phyloP scores from a whole-genome alignment of 192 early-diverging fungal genomes.

The Coemansia reversa region DNA sequence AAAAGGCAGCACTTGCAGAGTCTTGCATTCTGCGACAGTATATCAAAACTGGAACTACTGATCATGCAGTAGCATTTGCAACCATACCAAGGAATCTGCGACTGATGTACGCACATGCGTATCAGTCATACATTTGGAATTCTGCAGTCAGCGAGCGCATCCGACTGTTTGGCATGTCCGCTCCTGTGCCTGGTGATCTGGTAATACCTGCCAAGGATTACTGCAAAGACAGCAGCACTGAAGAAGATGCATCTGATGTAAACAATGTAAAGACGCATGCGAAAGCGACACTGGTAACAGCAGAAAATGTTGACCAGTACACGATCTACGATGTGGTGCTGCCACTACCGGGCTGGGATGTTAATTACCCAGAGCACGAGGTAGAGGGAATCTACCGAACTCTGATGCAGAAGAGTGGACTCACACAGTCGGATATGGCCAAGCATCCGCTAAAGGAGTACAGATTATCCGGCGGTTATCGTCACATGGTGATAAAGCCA shows the following conservation, averaged over 20 bases:
- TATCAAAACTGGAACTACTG: conserved; percentile 45
- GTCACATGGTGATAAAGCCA: conserved; percentile 62
- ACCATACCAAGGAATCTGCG: conserved; percentile 80
- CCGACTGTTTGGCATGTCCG: conserved; percentile 60
- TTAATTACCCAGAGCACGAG: conserved; percentile 78
- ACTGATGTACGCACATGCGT: conserved; percentile 94
- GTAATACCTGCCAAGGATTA: conserved; percentile 53
- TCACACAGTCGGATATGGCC: conserved; percentile 67
- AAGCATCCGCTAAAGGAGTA: conserved; percentile 62
- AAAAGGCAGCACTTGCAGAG: conserved; percentile 67
- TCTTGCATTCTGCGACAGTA: conserved; percentile 63
- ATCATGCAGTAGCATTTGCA: conserved; percentile 65
- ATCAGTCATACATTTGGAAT: conserved; percentile 97
- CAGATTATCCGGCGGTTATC: conserved; percentile 66
- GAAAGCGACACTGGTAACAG: conserved; percentile 60
- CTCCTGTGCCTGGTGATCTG: conserved; percentile 82
- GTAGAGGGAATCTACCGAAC: conserved; percentile 65
- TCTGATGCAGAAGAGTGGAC: conserved; percentile 69
- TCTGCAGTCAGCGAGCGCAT: conserved; percentile 74
- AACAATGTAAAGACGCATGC: conserved; percentile 18
- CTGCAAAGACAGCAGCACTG: conserved; percentile 8
- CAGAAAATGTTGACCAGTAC: conserved; percentile 67
- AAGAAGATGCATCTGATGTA: conserved; percentile 31
- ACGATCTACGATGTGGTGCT: conserved; percentile 88
- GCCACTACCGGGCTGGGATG: conserved; percentile 80